Conservation (phyloP, 306 rosid species). For the Pueraria montana region DNA sequence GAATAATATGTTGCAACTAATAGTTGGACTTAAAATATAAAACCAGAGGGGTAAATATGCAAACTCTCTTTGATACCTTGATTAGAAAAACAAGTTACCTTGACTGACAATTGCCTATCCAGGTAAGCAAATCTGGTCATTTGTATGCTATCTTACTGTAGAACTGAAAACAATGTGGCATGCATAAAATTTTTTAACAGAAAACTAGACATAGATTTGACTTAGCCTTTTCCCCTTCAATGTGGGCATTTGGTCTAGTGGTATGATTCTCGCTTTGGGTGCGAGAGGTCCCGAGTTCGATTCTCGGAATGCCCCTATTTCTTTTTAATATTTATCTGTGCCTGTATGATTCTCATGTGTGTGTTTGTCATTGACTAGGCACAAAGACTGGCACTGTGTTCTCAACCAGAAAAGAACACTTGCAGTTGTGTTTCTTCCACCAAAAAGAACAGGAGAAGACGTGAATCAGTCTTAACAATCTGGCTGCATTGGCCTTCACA, state of each 20-base stretch:
- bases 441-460: neutral
- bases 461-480: neutral
- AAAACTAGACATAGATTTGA: neutral
- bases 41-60: slow-evolving; percentile 6
- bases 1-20: neutral
- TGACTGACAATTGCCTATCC: neutral
- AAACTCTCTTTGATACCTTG: neutral
- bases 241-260: neutral
- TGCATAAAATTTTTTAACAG: neutral
- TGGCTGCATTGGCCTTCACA: neutral
- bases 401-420: neutral
- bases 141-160: neutral
- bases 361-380: neutral
- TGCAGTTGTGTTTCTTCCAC: neutral
- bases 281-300: slow-evolving; percentile 66
- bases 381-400: neutral
- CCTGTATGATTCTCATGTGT: too few relatives aligned
- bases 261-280: slow-evolving; percentile 56
- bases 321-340: too few relatives aligned
- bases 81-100: slow-evolving; percentile 24
- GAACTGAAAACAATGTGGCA: neutral
- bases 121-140: neutral
- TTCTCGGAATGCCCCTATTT: slow-evolving; percentile 61
- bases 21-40: slow-evolving; percentile 15
- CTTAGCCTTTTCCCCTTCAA: too few relatives aligned